Conservation (phyloP, 192 early-diverging fungal genomes). For the Dissophora globulifera region DNA sequence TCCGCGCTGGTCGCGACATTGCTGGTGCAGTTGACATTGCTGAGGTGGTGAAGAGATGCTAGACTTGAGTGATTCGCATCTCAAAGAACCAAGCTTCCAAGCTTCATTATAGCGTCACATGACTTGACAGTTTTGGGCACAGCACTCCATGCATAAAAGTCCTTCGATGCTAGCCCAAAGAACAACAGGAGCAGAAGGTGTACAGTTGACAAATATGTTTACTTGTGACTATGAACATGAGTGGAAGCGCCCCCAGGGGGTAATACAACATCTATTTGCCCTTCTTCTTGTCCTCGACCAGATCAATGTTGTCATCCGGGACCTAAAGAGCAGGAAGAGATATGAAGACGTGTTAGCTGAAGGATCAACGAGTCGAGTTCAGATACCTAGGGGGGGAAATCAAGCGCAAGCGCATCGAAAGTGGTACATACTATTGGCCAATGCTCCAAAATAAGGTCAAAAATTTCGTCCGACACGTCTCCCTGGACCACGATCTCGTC, state of each 20-base stretch:
- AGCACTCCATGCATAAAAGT: too few species aligned
- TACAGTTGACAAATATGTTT: too few species aligned
- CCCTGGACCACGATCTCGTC: slow-evolving; percentile 99
- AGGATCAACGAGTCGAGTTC: background rate
- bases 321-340: slow-evolving; percentile 53
- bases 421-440: slow-evolving; percentile 67
- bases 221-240: too few species aligned
- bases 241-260: too few species aligned
- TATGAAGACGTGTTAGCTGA: background rate
- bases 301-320: slow-evolving; percentile 80
- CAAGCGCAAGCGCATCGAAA: background rate
- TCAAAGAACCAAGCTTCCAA: too few species aligned
- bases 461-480: slow-evolving; percentile 91
- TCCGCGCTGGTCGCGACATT: slow-evolving; percentile 35
- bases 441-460: slow-evolving; percentile 81
- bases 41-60: background rate
- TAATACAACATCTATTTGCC: slow-evolving; percentile 55
- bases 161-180: too few species aligned
- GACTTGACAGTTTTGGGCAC: too few species aligned
- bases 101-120: too few species aligned
- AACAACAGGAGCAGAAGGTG: too few species aligned
- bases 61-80: too few species aligned
- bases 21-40: background rate
- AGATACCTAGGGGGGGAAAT: too few species aligned
- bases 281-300: slow-evolving; percentile 82